Base-by-base conservation (phyloP, 1,284 basidiomycete genomes). In the Sporisorium iseilematis-ciliati region DNA sequence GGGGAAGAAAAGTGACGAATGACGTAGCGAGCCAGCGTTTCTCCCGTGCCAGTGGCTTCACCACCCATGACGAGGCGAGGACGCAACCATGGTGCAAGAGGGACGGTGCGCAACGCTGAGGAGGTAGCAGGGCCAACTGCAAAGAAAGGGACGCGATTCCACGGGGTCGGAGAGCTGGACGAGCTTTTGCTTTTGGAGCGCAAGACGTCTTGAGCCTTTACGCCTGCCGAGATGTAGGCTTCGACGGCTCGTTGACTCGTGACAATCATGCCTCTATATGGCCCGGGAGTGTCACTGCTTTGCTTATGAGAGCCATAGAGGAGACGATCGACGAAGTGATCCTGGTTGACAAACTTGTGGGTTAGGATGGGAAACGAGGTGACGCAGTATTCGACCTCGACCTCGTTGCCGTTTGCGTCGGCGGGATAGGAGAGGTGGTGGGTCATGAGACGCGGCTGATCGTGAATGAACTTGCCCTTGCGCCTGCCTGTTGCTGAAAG, bases 221-320 rank as follows among this genome's bases (percentile, higher is more conserved):
- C 56, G 33, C 73, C 75, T 10, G 82, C 82, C 20, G 79, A 69
- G 20, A 59, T 64, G 71, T 79, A 84, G 1, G 79, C 80, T 43
- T 84, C 80, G 20, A 81, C 82, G 3, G 82, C 82, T 16, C 82
- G 46, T 45, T 82, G 77, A 42, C 78, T 81, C 5, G 82, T 83
- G n/a, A 80, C 60, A 6, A 84, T 70, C 29, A 82, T 78, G 23
- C 80, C 82, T 8, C 77, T 68, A 40, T 75, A 82, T 0, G 76
- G 59, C 5, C 16, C 33, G 10, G 21, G 35, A 25, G 25, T 14
- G 7, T 25, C 52, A 25, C 3, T 16, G 5, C 16, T 57, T 14
- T 51, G 33, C 11, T 25, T 33, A 40, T n/a, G 49, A 45, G 42
- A 58, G 49, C 78, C 78, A 31, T 67, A 38, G 16, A 77, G 35